These are phyloP conservation scores for Mentha longifolia DNA, from an alignment of 257 asterid genomes.

Conservation along the genomic window DNA sequence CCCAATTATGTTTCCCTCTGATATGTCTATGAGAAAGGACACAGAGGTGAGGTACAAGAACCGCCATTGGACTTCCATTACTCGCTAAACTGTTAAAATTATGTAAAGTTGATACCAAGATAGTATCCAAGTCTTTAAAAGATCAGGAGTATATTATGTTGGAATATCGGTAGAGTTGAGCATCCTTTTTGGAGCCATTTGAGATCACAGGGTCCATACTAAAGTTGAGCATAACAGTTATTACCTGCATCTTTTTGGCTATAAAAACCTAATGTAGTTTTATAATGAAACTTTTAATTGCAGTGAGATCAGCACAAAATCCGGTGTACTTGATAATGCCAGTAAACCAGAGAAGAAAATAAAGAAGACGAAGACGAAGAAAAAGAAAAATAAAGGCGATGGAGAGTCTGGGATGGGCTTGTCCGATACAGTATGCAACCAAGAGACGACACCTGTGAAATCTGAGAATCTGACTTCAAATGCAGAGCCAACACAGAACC, in stretches of 20 bases:
- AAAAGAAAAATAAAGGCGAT: slow-evolving; percentile 47
- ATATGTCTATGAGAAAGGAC: neutral
- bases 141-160: neutral
- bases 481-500: slow-evolving; percentile 37
- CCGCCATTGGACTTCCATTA: neutral
- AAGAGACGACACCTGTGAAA: slow-evolving; percentile 28
- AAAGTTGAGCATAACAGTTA: neutral
- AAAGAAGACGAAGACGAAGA: slow-evolving; percentile 53
- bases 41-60: slow-evolving; percentile 3
- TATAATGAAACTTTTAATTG: neutral
- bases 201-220: neutral
- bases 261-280: neutral
- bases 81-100: neutral
- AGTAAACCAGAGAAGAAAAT: slow-evolving; percentile 48
- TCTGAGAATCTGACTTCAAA: slow-evolving; percentile 38
- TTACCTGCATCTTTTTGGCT: slow-evolving; percentile 13
- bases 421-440: no score
- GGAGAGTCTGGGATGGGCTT: no score
- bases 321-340: slow-evolving; percentile 38
- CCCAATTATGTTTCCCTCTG: slow-evolving; percentile 6
- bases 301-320: slow-evolving; percentile 36
- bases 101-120: neutral
- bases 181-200: neutral
- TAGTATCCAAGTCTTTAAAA: neutral
- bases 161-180: neutral